phyloP scores from a whole-genome alignment of 495 filamentous ascomycete genomes.

The Endocarpon pusillum region DNA sequence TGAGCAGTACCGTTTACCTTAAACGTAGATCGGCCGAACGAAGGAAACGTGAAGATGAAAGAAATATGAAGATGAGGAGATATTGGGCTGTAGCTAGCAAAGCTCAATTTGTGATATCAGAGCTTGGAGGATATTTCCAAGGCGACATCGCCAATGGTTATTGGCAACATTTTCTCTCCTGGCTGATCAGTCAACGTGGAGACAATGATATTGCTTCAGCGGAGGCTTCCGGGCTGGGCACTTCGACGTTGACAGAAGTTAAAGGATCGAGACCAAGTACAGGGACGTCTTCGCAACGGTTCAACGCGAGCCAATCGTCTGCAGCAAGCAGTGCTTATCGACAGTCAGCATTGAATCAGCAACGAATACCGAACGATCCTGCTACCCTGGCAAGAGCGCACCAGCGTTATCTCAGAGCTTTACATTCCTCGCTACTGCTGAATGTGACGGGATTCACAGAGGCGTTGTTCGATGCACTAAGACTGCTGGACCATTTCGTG shows the following conservation, averaged over 20 bases:
- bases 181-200: no score
- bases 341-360: constrained; percentile 11
- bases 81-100: constrained; percentile 78
- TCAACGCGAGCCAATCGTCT: constrained; percentile 1
- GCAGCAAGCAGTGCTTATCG: background rate
- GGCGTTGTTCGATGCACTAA: constrained; percentile 51
- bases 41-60: constrained; percentile 37
- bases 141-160: constrained; percentile 71
- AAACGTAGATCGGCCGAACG: constrained; percentile 34
- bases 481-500: constrained; percentile 57
- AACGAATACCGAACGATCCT: constrained; percentile 44
- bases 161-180: constrained; percentile 42
- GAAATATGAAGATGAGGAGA: constrained; percentile 48
- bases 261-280: background rate
- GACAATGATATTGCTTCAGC: constrained; percentile 10
- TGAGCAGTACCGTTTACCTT: constrained; percentile 40
- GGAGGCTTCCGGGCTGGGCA: constrained; percentile 7
- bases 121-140: constrained; percentile 73
- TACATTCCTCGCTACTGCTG: constrained; percentile 54
- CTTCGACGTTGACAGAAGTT: background rate
- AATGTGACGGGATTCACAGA: constrained; percentile 50
- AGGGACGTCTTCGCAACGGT: background rate
- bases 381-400: constrained; percentile 71
- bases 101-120: constrained; percentile 71
- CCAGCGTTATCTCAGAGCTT: constrained; percentile 47